Evolutionary conservation across 2,329 filamentous ascomycete genomes (phyloP).

Genomic region (Sclerotinia sclerotiorum): DNA sequence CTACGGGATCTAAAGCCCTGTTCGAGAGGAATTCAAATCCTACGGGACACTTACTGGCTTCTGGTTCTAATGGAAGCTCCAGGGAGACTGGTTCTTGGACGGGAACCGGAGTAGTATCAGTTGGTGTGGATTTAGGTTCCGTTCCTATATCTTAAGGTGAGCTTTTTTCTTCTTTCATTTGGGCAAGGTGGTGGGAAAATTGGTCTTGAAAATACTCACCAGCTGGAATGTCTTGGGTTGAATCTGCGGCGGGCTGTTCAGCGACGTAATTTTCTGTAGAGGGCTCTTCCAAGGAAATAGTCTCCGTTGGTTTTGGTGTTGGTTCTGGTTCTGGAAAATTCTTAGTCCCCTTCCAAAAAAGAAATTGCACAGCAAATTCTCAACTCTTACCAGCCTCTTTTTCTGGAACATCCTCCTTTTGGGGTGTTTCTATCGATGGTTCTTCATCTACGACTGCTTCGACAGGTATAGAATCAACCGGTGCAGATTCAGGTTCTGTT

Average conservation of each 20-base stretch:
- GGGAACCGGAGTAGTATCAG: neutral
- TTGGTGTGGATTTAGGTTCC: neutral
- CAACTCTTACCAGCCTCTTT: neutral
- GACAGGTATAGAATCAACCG: neutral
- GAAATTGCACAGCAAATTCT: neutral
- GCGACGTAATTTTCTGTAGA: neutral
- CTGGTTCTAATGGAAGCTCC: neutral
- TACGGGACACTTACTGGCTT: constrained; percentile 9
- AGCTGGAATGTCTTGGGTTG: neutral
- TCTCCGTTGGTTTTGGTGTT: neutral
- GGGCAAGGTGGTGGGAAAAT: neutral
- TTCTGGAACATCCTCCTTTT: neutral
- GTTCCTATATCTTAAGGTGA: neutral
- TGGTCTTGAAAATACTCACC: neutral
- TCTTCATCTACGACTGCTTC: neutral
- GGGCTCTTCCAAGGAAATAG: neutral
- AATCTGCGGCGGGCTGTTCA: neutral
- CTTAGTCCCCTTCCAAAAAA: neutral
- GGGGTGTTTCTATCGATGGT: neutral
- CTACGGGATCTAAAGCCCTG: neutral
- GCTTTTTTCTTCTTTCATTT: neutral
- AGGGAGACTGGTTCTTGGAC: neutral
- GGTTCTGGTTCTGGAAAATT: neutral
- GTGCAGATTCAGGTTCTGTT: neutral
- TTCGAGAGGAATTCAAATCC: constrained; percentile 10